Conservation (phyloP, 1,284 basidiomycete genomes). For the Ustilago sp. region DNA sequence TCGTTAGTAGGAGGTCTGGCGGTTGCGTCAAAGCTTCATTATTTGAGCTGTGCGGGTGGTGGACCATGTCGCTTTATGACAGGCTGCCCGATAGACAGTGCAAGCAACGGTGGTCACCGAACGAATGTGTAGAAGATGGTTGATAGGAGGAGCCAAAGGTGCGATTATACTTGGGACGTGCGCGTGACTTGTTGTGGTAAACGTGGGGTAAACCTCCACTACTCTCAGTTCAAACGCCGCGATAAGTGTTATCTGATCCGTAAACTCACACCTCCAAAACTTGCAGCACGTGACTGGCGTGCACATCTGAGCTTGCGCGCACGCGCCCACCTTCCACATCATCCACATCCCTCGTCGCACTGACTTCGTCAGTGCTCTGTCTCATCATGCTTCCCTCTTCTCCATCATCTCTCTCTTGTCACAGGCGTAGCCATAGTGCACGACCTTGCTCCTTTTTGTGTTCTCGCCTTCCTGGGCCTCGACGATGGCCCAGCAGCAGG, state of each 20-base stretch:
- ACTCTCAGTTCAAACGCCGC: constrained; percentile 3
- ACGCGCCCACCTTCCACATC: too few relatives aligned
- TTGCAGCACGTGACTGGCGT: too few relatives aligned
- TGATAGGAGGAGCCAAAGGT: neutral
- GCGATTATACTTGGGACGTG: constrained; percentile 18
- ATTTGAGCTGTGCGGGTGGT: neutral
- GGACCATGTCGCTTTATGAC: constrained; percentile 9
- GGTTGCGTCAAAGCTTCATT: neutral
- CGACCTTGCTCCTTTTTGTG: too few relatives aligned
- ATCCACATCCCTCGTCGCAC: too few relatives aligned
- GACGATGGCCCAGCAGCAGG: too few relatives aligned
- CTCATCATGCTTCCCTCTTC: too few relatives aligned
- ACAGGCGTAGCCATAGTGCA: too few relatives aligned
- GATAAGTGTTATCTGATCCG: constrained; percentile 10
- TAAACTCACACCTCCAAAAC: neutral
- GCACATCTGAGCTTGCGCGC: too few relatives aligned
- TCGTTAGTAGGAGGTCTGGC: neutral
- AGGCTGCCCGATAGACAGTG: neutral
- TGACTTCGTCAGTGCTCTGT: too few relatives aligned
- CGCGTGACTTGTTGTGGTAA: constrained; percentile 1
- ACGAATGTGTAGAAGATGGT: too few relatives aligned
- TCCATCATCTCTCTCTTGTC: too few relatives aligned
- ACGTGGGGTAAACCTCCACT: constrained; percentile 10
- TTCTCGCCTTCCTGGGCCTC: too few relatives aligned
- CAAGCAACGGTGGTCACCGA: neutral